Evolutionary conservation across 2,329 filamentous ascomycete species (phyloP).

Genomic region (Colletotrichum graminicola): DNA sequence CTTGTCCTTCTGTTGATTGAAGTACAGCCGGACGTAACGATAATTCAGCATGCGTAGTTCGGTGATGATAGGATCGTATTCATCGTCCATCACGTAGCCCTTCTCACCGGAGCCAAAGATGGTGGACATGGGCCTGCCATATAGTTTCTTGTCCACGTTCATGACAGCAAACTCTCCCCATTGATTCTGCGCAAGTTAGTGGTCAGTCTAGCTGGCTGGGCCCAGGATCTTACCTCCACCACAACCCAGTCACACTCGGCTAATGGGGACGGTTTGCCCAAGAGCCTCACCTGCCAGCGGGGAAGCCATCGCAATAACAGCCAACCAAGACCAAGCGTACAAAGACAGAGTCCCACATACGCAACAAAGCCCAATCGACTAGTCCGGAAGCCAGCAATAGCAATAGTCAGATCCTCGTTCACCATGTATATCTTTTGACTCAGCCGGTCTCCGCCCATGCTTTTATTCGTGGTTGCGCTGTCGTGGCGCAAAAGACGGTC

Average conservation of each 20-base stretch:
- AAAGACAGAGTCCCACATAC: conserved; percentile 78
- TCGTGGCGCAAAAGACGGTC: conserved; percentile 78
- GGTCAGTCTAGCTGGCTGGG: conserved; percentile 9
- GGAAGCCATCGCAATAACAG: conserved; percentile 92
- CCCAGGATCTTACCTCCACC: conserved; percentile 73
- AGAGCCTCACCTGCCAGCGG: conserved; percentile 82
- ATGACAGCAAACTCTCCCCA: conserved; percentile 94
- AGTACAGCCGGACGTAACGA: conserved; percentile 93
- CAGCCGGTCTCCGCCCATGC: conserved; percentile 71
- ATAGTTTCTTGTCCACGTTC: conserved; percentile 67
- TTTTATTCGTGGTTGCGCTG: conserved; percentile 77
- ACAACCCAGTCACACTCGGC: conserved; percentile 90
- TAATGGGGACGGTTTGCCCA: conserved; percentile 77
- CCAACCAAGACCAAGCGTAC: conserved; percentile 83
- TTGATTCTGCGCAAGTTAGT: conserved; percentile 74
- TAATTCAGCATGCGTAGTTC: conserved; percentile 87
- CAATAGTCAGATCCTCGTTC: conserved; percentile 94
- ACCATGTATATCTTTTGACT: conserved; percentile 94
- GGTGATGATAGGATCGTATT: conserved; percentile 82
- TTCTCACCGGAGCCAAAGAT: conserved; percentile 78
- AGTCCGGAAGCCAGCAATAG: conserved; percentile 90
- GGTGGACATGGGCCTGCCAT: conserved; percentile 68
- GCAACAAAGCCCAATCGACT: conserved; percentile 75
- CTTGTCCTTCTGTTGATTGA: conserved; percentile 88
- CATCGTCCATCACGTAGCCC: conserved; percentile 69